phyloP scores from a whole-genome alignment of 1,284 basidiomycete species.

The Trichosporon ovoides region DNA sequence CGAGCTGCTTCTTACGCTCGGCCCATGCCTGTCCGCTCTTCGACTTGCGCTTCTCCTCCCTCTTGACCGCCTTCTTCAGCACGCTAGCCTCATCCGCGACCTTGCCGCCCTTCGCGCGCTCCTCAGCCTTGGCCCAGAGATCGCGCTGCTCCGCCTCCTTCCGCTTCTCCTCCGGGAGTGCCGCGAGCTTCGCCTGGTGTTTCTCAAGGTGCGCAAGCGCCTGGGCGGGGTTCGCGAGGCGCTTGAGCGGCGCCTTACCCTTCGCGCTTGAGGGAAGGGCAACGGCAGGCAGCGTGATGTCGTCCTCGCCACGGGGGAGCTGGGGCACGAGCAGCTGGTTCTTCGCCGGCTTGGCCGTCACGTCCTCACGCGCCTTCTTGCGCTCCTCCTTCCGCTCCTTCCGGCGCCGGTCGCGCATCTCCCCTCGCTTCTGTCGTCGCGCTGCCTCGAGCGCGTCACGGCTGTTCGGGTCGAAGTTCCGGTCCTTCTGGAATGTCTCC shows the following conservation, averaged over 20 bases:
- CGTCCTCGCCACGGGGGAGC: constrained; percentile 46
- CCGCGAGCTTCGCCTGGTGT: constrained; percentile 65
- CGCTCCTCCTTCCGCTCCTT: constrained; percentile 79
- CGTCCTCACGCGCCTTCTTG: constrained; percentile 53
- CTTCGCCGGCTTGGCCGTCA: constrained; percentile 48
- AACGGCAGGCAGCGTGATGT: constrained; percentile 66
- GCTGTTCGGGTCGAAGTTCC: constrained; percentile 43
- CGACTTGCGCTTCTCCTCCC: constrained; percentile 77
- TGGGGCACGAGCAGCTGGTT: constrained; percentile 63
- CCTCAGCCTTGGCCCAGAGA: constrained; percentile 79
- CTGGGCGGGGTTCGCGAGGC: constrained; percentile 67
- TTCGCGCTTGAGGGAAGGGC: constrained; percentile 48
- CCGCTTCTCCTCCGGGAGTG: constrained; percentile 70
- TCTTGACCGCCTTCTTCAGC: constrained; percentile 83
- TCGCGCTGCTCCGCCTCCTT: constrained; percentile 69
- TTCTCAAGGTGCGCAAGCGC: constrained; percentile 72
- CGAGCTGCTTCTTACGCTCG: constrained; percentile 71
- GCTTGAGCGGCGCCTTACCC: constrained; percentile 51
- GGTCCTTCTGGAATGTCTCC: constrained; percentile 57
- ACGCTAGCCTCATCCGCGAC: constrained; percentile 73
- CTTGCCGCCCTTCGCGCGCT: constrained; percentile 77
- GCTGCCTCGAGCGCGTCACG: constrained; percentile 77
- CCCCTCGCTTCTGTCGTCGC: constrained; percentile 65
- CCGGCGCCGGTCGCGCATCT: constrained; percentile 72
- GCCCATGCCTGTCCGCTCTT: constrained; percentile 81